Percentiles rank a stretch among this genome's conserved stretches.
These are phyloP conservation scores for Coemansia sp. DNA, from an alignment of 192 early-diverging fungal species.

Conservation along the genomic window DNA sequence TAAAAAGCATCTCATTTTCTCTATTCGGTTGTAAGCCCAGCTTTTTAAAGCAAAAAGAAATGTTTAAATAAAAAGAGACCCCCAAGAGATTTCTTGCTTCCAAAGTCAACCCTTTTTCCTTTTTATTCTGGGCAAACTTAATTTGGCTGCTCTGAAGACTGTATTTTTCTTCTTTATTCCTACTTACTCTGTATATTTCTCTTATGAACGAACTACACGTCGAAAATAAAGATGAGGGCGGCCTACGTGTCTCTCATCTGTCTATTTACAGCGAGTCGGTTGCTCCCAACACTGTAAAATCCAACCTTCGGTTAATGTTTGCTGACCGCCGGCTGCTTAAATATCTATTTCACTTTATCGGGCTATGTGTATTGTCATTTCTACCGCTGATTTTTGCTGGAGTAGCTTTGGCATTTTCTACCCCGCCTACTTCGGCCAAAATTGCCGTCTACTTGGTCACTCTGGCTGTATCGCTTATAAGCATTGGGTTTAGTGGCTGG, in stretches of 20 bases:
- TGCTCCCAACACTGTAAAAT: background rate
- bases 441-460: constrained; percentile 33
- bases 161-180: background rate
- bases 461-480: constrained; percentile 18
- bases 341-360: constrained; percentile 15
- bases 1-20: no score
- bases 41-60: no score
- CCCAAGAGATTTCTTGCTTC: no score
- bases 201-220: background rate
- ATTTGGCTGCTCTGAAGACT: no score
- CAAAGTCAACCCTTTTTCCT: no score
- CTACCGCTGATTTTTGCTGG: constrained; percentile 36
- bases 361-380: constrained; percentile 18
- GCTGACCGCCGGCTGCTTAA: constrained; percentile 12
- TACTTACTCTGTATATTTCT: background rate
- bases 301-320: constrained; percentile 10
- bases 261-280: constrained; percentile 6
- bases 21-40: no score
- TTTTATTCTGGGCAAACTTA: no score
- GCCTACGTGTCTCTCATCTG: constrained; percentile 8
- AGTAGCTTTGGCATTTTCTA: constrained; percentile 32
- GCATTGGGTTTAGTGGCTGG: constrained; percentile 29
- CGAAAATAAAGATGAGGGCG: background rate
- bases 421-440: constrained; percentile 12
- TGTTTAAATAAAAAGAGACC: no score